Evolutionary conservation across 2,329 filamentous ascomycete genomes (phyloP), one percentile per base, ranked within the genome.

Genomic region (Fusarium neocosmosporiellum): DNA sequence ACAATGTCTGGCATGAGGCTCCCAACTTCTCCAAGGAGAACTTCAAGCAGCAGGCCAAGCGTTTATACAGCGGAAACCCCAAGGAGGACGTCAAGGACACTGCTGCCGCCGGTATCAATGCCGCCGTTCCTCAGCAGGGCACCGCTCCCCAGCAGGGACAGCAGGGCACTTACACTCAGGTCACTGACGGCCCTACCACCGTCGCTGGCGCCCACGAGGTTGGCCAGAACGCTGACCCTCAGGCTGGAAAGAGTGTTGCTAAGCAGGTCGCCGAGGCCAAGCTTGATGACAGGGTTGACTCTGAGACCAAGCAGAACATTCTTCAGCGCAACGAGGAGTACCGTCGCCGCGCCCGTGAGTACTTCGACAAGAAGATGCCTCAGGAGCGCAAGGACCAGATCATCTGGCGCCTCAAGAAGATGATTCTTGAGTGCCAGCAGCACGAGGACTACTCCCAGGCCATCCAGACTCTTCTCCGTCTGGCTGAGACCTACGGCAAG

Each of bases 401-500:
- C 64, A 92, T 98, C 77, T 98, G 91, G 89, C 93, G 96, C 39
- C 84, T 99, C 75, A 99, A 90, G 91, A 98, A 98, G 90, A 97
- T 98, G 93, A 86, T 99, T 41, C 91, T 98, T 53, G 96, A 99
- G 84, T 95, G 97, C 77, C 96, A 99, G 84, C 94, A 96, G 65
- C 96, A 98, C 80, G 90, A 94, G 66, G 96, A 99, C 78, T 99
- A 98, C 83, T 91, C 95, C 76, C 89, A 93, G 82, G 96, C 96
- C n/a, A 92, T 99, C 72, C 90, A 95, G 77, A 97, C 96, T 4
- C 86, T 99, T 7, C 88, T 99, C 33, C 87, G 90, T 46, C 87
- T 99, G 57, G 95, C 94, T 8, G 95, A 98, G 84, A 90, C 92
- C 75, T 99, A 99, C 78, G 91, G 90, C 68, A 88, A 90, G 55